A percentile compares a stretch with the other conserved stretches of the same genome.
Conservation (phyloP, 805 yeast species). For the Wickerhamomyces xylosicus region DNA sequence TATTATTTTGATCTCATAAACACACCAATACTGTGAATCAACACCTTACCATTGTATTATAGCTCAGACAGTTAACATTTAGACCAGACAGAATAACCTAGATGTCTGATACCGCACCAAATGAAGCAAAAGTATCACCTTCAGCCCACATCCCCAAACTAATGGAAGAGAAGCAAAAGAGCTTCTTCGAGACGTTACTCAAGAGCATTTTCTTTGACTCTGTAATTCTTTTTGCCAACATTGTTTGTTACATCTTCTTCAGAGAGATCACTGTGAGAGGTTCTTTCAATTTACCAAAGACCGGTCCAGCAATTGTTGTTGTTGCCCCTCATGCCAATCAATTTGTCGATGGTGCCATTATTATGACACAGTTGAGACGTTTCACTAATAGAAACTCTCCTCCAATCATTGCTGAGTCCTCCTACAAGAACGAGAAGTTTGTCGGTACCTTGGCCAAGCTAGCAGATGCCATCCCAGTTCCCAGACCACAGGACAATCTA, state of each 20-base stretch:
- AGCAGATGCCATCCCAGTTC: constrained; percentile 79
- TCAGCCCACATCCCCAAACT: constrained; percentile 9
- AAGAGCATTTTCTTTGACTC: constrained; percentile 12
- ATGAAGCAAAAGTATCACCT: constrained; percentile 2
- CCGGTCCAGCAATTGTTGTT: constrained; percentile 65
- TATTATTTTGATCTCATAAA: too few relatives aligned
- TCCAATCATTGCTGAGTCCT: constrained; percentile 74
- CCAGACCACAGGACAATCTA: constrained; percentile 82
- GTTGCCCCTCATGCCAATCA: constrained; percentile 86
- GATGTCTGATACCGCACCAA: too few relatives aligned
- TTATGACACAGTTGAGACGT: constrained; percentile 64
- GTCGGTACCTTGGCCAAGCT: constrained; percentile 70
- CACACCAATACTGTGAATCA: too few relatives aligned
- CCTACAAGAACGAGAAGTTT: constrained; percentile 42
- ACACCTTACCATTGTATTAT: too few relatives aligned
- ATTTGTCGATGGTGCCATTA: constrained; percentile 70
- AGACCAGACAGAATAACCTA: too few relatives aligned
- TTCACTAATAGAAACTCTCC: constrained; percentile 57
- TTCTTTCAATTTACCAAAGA: constrained; percentile 47
- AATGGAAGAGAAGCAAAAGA: not conserved
- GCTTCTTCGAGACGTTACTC: not conserved
- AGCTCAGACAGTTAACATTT: too few relatives aligned
- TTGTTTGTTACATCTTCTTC: constrained; percentile 37
- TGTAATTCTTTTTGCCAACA: constrained; percentile 13
- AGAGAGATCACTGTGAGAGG: constrained; percentile 69